Base-by-base conservation (phyloP, 1,139 yeast species). In the Geotrichum bryndzae region DNA sequence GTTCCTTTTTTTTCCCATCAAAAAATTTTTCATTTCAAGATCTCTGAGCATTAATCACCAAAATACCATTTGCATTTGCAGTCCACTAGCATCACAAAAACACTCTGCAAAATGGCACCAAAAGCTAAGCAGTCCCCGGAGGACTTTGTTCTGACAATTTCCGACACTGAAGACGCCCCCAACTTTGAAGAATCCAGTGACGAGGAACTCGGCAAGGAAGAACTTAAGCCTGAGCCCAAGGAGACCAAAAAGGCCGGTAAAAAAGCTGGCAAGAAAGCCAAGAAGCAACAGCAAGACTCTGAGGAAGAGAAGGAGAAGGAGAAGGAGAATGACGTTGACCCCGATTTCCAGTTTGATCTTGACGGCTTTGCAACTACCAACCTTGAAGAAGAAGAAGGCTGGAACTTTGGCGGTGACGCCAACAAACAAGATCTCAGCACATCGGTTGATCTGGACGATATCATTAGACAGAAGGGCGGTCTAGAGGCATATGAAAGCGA, bases 381-480 rank as follows among this genome's bases (percentile, higher is more conserved):
- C n/a, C 38, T 57, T 18, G 29, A n/a, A n/a, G 63, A 54, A 8
- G 78, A 76, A 22, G 84, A 84, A 56, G 96, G 96, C 2, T 91
- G 97, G 97, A 91, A 90, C 67, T 89, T 90, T 72, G 83, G 79
- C 18, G 83, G 80, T 59, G 77, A 65, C 25, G 65, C 65, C 35
- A 74, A 71, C 27, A 68, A 66, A 22, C 69, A 61, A 41, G 68
- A 65, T 7, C 81, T 74, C 66, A 59, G 58, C 38, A 60, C 60
- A 66, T 90, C 85, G 63, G 96, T 91, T n/a, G 95, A 90, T 76
- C 79, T 91, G 67, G 97, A 91, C 70, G 86, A 85, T 33, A 91
- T 91, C 62, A 87, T 91, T 68, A 84, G 87, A 76, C 82, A 92
- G 74, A 72, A 74, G 61, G 76, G 77, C 22, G 83, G 83, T 50